Conservation (phyloP, 2,329 filamentous ascomycete species). For the Penicillium sp. region DNA sequence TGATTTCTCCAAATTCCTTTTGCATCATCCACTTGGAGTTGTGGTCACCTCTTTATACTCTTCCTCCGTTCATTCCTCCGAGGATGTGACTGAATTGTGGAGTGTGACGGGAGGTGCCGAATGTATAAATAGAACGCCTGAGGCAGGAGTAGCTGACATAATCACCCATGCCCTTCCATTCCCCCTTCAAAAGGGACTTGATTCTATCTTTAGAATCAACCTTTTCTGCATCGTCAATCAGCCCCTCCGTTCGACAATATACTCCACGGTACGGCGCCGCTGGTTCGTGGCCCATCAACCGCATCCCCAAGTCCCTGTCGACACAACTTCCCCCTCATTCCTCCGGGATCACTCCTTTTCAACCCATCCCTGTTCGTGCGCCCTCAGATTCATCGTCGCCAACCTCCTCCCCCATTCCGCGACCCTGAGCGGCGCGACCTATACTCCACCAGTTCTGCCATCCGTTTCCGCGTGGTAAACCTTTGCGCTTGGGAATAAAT, state of each 20-base stretch:
- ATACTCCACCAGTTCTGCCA: slow-evolving; percentile 2
- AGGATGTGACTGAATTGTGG: slow-evolving; percentile 11
- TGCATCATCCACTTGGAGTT: not conserved
- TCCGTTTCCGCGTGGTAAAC: slow-evolving; percentile 4
- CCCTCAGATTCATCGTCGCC: slow-evolving; percentile 1
- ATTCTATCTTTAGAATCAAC: slow-evolving; percentile 37
- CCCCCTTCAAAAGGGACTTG: slow-evolving; percentile 16
- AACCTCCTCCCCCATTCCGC: not conserved
- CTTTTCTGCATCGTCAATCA: slow-evolving; percentile 34
- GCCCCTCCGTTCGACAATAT: slow-evolving; percentile 14
- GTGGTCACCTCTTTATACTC: not conserved
- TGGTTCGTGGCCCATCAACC: slow-evolving; percentile 8
- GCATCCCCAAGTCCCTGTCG: slow-evolving; percentile 5
- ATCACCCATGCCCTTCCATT: slow-evolving; percentile 10
- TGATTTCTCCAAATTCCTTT: not conserved
- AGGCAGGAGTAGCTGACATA: slow-evolving; percentile 16
- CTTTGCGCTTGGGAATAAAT: slow-evolving; percentile 1
- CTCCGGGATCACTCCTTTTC: not conserved
- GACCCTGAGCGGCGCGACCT: slow-evolving; percentile 2
- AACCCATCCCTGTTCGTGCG: not conserved
- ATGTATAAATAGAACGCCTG: slow-evolving; percentile 18
- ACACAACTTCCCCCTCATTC: not conserved
- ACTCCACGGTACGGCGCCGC: slow-evolving; percentile 18
- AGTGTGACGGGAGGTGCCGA: slow-evolving; percentile 10
- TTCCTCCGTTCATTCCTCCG: not conserved